Evolutionary conservation across 2,329 filamentous ascomycete species (phyloP).

Genomic region (Sphaerulina populicola): DNA sequence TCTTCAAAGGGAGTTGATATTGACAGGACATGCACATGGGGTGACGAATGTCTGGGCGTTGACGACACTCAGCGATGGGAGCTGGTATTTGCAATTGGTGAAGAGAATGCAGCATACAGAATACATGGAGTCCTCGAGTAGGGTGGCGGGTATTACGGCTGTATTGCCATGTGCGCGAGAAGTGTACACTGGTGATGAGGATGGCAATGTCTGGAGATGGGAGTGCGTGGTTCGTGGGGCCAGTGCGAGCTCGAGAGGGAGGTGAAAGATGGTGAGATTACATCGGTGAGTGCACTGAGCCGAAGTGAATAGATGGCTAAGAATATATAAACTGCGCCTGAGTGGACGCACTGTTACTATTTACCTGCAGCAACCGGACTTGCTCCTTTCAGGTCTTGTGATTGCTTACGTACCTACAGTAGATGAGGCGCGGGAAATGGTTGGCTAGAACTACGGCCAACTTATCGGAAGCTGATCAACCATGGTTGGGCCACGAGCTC

Average conservation of each 20-base stretch:
- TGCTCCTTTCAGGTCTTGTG: too few relatives aligned
- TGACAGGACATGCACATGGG: constrained; percentile 79
- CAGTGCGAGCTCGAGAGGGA: constrained; percentile 15
- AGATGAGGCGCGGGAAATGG: too few relatives aligned
- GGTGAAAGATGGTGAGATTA: constrained; percentile 5
- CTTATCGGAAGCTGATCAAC: too few relatives aligned
- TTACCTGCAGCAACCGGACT: too few relatives aligned
- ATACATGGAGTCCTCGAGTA: constrained; percentile 52
- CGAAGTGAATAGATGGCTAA: neutral
- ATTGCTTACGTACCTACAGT: too few relatives aligned
- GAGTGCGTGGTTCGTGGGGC: constrained; percentile 28
- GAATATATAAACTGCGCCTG: neutral
- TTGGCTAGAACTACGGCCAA: too few relatives aligned
- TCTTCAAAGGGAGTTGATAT: constrained; percentile 75
- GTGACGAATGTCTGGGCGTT: constrained; percentile 68
- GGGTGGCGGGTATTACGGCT: constrained; percentile 65
- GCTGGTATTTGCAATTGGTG: constrained; percentile 69
- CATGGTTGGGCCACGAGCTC: too few relatives aligned
- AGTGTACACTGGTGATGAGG: constrained; percentile 90
- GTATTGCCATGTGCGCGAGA: constrained; percentile 73
- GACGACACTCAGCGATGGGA: constrained; percentile 47
- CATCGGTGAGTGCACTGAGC: neutral
- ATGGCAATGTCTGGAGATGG: constrained; percentile 60
- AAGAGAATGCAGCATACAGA: constrained; percentile 57
- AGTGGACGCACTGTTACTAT: too few relatives aligned